These are phyloP conservation scores for Sistotremastrum niveocremeum DNA, from an alignment of 768 basidiomycete species.

Conservation along the genomic window DNA sequence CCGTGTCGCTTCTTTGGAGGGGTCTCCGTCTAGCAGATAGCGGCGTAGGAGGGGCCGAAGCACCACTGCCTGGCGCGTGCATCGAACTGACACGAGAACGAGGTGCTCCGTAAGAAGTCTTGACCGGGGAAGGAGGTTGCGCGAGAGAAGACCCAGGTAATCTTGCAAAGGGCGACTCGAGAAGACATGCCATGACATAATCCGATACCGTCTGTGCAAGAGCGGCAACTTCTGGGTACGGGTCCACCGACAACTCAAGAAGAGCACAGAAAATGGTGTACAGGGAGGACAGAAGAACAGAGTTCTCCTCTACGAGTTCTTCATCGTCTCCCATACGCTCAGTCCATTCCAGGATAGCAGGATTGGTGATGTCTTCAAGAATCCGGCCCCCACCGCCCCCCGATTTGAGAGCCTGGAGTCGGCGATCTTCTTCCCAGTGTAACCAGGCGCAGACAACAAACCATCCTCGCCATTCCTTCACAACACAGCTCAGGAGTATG, in stretches of 20 bases:
- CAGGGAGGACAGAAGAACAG: conserved; percentile 80
- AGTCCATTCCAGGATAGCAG: conserved; percentile 69
- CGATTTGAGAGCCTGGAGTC: conserved; percentile 26
- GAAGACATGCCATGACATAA: conserved; percentile 78
- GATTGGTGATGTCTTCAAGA: conserved; percentile 61
- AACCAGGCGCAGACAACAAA: conserved; percentile 95
- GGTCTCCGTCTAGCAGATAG: conserved; percentile 30
- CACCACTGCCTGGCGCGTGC: conserved; percentile 32
- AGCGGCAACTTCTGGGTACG: conserved; percentile 84
- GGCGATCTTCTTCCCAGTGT: conserved; percentile 85
- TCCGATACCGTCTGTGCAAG: conserved; percentile 86
- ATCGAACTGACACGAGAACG: conserved; percentile 35
- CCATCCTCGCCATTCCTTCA: conserved; percentile 93
- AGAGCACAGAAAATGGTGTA: conserved; percentile 85
- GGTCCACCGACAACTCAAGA: conserved; percentile 83
- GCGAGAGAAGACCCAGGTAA: conserved; percentile 57
- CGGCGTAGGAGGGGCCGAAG: conserved; percentile 31
- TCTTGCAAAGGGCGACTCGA: conserved; percentile 78
- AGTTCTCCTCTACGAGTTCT: conserved; percentile 56
- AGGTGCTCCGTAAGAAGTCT: conserved; percentile 6
- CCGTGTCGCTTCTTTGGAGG: conserved; percentile 43
- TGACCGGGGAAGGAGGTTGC: conserved; percentile 25
- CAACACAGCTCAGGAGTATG: conserved; percentile 81
- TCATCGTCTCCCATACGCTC: conserved; percentile 56
- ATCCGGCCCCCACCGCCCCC: conserved; percentile 21